A percentile compares a stretch with the other conserved stretches of the same genome.
phyloP scores from a whole-genome alignment of 2,329 filamentous ascomycete genomes.

The Eurotiales sp. region DNA sequence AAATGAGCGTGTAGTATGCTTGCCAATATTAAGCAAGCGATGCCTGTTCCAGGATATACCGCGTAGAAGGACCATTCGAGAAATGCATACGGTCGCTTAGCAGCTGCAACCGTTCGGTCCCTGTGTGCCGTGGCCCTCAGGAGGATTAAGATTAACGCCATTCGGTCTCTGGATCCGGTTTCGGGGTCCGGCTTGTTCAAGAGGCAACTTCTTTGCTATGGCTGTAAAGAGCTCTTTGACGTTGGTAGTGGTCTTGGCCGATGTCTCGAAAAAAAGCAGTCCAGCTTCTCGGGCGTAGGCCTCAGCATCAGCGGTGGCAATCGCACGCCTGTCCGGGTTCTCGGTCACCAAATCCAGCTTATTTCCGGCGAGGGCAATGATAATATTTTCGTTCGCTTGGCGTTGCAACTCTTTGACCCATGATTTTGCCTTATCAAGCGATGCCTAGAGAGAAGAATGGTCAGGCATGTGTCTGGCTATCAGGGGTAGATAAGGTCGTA shows the following conservation, averaged over 20 bases:
- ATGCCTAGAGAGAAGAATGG: constrained; percentile 58
- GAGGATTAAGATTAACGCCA: constrained; percentile 66
- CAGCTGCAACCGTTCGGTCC: constrained; percentile 61
- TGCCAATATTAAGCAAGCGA: neutral
- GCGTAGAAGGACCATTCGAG: neutral
- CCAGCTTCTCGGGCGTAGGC: constrained; percentile 92
- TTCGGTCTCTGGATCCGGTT: constrained; percentile 66
- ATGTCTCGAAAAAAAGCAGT: constrained; percentile 96
- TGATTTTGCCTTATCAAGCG: constrained; percentile 96
- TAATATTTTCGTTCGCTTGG: constrained; percentile 99
- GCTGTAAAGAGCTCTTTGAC: constrained; percentile 94
- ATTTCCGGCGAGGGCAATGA: constrained; percentile 96
- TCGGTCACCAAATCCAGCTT: constrained; percentile 95
- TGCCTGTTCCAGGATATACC: neutral
- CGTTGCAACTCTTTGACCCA: constrained; percentile 99
- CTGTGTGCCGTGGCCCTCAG: constrained; percentile 59
- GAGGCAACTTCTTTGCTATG: constrained; percentile 94
- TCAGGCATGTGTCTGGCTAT: too few relatives aligned
- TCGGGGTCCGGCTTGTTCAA: constrained; percentile 92
- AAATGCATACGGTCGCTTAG: constrained; percentile 35
- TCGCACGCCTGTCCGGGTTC: constrained; percentile 92
- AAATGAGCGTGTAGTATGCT: constrained; percentile 4
- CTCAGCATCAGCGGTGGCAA: constrained; percentile 83
- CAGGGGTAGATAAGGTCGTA: constrained; percentile 17
- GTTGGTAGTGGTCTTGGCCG: constrained; percentile 95